phyloP scores from a whole-genome alignment of 2,329 filamentous ascomycete genomes.

The Fusarium pseudocircinatum region DNA sequence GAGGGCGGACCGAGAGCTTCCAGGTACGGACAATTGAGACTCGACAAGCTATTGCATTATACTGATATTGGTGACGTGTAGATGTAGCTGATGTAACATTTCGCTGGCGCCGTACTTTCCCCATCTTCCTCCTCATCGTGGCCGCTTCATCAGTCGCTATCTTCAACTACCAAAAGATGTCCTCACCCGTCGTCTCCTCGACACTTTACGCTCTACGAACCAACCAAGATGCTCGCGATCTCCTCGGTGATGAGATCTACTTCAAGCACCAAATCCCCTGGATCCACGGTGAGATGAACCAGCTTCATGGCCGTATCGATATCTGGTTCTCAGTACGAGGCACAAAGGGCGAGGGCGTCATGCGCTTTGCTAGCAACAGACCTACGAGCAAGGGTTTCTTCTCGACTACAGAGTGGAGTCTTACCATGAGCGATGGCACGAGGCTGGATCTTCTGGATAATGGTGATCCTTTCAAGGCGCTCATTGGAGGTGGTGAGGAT shows the following conservation, averaged over 20 bases:
- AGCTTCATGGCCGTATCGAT: slow-evolving; percentile 90
- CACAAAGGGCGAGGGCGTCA: slow-evolving; percentile 73
- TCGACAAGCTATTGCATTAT: neutral
- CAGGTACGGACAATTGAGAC: slow-evolving; percentile 55
- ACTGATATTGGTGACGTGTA: slow-evolving; percentile 29
- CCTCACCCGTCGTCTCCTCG: slow-evolving; percentile 84
- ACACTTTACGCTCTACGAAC: slow-evolving; percentile 93
- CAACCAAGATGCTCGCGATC: slow-evolving; percentile 75
- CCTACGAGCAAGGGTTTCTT: slow-evolving; percentile 71
- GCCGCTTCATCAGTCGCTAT: slow-evolving; percentile 80
- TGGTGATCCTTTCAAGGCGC: slow-evolving; percentile 72
- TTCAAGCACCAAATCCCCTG: slow-evolving; percentile 82
- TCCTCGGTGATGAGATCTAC: slow-evolving; percentile 88
- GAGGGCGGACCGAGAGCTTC: slow-evolving; percentile 72
- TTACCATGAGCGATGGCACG: slow-evolving; percentile 71
- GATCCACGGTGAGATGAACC: slow-evolving; percentile 90
- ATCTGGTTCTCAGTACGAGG: slow-evolving; percentile 89
- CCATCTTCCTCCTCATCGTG: slow-evolving; percentile 80
- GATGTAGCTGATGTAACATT: slow-evolving; percentile 58
- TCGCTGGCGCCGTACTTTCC: slow-evolving; percentile 77
- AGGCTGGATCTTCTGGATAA: slow-evolving; percentile 79
- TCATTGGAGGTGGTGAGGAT: slow-evolving; percentile 57
- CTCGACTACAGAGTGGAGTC: slow-evolving; percentile 89
- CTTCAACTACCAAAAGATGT: slow-evolving; percentile 99
- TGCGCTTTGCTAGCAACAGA: slow-evolving; percentile 83